Evolutionary conservation across 2,329 filamentous ascomycete species (phyloP).

Genomic region (Apiospora koreana): DNA sequence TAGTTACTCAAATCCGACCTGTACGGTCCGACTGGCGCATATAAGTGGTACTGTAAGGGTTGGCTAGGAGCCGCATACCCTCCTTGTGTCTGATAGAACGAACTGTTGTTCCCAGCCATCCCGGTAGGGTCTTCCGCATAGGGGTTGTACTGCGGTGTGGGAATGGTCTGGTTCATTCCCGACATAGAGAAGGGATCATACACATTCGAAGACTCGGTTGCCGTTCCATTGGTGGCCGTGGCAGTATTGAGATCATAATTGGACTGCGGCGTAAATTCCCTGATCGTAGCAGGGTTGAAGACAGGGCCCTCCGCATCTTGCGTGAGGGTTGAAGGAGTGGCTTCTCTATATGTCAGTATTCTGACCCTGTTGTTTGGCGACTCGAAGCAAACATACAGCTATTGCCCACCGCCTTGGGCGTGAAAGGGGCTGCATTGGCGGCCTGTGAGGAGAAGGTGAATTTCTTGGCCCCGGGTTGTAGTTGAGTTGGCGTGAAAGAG

Average conservation of each 20-base stretch:
- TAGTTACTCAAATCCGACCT: conserved; percentile 76
- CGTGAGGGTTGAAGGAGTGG: conserved; percentile 39
- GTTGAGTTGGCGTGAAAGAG: conserved; percentile 77
- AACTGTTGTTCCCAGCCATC: conserved; percentile 56
- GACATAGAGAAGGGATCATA: conserved; percentile 68
- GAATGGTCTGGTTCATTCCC: conserved; percentile 52
- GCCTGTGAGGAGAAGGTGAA: conserved; percentile 84
- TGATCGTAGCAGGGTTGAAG: conserved; percentile 59
- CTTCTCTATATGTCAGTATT: conserved; percentile 21
- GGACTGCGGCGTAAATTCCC: conserved; percentile 60
- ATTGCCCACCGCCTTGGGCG: conserved; percentile 59
- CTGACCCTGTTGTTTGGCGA: conserved; percentile 10
- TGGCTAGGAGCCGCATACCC: conserved; percentile 56
- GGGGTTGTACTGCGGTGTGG: conserved; percentile 63
- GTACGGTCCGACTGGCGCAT: conserved; percentile 83
- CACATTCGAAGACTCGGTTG: conserved; percentile 45
- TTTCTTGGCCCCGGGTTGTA: conserved; percentile 58
- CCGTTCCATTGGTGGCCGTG: conserved; percentile 45
- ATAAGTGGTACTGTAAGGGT: conserved; percentile 87
- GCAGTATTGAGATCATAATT: conserved; percentile 51
- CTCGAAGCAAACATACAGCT: conserved; percentile 5
- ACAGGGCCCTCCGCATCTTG: conserved; percentile 44
- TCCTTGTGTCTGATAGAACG: conserved; percentile 66
- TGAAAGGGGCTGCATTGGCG: conserved; percentile 85
- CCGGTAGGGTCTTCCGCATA: conserved; percentile 69